A percentile compares a stretch with the other conserved stretches of the same genome.
Evolutionary conservation across 306 rosid species (phyloP).

Genomic region (Inga leiocalycina): DNA sequence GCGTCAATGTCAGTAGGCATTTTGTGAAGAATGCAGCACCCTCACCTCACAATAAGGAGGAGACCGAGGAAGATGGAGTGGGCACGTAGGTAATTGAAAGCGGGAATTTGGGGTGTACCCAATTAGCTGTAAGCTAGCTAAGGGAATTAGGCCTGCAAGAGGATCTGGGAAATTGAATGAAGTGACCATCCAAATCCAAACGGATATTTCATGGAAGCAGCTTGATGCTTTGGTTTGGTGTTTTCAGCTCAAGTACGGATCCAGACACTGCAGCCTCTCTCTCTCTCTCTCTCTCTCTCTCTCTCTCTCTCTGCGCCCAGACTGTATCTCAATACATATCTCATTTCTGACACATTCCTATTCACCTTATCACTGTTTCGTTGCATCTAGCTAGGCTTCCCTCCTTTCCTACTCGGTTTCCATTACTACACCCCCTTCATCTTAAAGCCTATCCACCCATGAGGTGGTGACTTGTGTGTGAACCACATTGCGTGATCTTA

Average conservation of each 20-base stretch:
- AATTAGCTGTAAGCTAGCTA: background rate
- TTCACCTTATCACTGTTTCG: background rate
- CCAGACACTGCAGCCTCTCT: background rate
- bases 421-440: background rate
- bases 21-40: too few relatives aligned
- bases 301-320: background rate
- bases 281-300: background rate
- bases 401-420: background rate
- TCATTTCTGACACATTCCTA: slow-evolving; percentile 13
- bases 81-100: background rate
- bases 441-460: background rate
- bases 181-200: background rate
- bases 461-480: background rate
- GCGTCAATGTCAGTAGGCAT: background rate
- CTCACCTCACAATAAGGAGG: too few relatives aligned
- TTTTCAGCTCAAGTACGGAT: background rate
- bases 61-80: too few relatives aligned
- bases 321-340: background rate
- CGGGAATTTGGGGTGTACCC: background rate
- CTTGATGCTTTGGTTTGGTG: background rate
- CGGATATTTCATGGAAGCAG: background rate
- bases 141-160: background rate
- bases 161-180: background rate
- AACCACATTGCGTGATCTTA: background rate
- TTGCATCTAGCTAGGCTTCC: background rate